These are phyloP conservation scores for Ramularia collo-cygni DNA, from an alignment of 2,329 filamentous ascomycete genomes.

Conservation along the genomic window DNA sequence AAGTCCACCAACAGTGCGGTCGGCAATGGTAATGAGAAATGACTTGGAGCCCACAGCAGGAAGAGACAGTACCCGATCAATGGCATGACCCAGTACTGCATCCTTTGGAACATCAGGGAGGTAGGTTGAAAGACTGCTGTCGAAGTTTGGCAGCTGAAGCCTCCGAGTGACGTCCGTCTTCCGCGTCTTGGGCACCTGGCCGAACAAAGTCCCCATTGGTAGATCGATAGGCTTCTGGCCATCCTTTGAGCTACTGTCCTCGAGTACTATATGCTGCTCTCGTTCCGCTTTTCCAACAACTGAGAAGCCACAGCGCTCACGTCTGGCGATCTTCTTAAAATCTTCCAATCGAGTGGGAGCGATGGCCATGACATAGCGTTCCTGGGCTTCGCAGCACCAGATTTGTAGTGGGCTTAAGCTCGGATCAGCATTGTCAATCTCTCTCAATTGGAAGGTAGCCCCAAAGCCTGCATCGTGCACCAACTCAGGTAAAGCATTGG, in stretches of 20 bases:
- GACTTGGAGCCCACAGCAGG: conserved; percentile 94
- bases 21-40: conserved; percentile 94
- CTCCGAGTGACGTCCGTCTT: conserved; percentile 65
- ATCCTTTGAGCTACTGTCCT: conserved; percentile 69
- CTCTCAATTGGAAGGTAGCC: conserved; percentile 87
- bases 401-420: conserved; percentile 95
- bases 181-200: conserved; percentile 76
- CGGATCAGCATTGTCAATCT: conserved; percentile 81
- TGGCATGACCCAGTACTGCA: conserved; percentile 52
- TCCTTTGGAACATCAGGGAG: conserved; percentile 43
- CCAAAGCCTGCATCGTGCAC: conserved; percentile 89
- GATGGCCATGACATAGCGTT: conserved; percentile 88
- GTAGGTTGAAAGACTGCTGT: conserved; percentile 64
- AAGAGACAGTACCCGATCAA: conserved; percentile 72
- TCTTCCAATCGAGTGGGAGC: conserved; percentile 70
- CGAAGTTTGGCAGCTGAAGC: conserved; percentile 62
- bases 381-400: conserved; percentile 96
- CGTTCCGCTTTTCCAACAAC: conserved; percentile 77
- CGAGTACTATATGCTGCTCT: conserved; percentile 67
- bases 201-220: conserved; percentile 82
- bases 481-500: conserved; percentile 77
- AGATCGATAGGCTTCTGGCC: conserved; percentile 78
- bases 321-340: conserved; percentile 61
- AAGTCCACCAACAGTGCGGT: conserved; percentile 83
- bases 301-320: conserved; percentile 89